Base-by-base conservation (phyloP, 2,329 filamentous ascomycete species). In the Phaeomoniella chlamydospora region DNA sequence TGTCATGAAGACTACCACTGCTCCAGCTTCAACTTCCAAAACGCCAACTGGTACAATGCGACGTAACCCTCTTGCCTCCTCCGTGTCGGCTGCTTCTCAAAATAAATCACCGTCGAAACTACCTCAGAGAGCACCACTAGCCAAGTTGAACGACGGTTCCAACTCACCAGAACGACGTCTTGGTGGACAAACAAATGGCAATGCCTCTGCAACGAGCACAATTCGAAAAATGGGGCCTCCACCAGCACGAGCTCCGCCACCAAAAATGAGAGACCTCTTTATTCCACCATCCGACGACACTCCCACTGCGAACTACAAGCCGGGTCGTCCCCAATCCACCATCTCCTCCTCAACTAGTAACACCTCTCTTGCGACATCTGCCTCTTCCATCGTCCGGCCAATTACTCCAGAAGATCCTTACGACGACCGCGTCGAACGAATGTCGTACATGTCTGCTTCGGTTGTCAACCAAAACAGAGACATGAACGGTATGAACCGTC, bases 191-290 rank as follows among this genome's bases (percentile, higher is more conserved):
- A 6, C 22, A 6, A 26, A 26, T 26, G n/a, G 22, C 22, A 26
- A 26, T n/a, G 22, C 22, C 5, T 44, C 47, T 15, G 46, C 47
- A 16, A 40, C 60, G 55, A 37, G 59, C 57, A 44, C 61, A 33
- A 41, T 58, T 30, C 50, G 56, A 15, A 59, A 57, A 41, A 60
- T 62, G 56, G 71, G 68, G 16, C 70, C 72, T 35, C 72, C 72
- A 26, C n/a, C 22, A 6, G n/a, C 9, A 50, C 68, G 76, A 42
- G 78, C 78, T 2, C 84, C 85, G 22, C 87, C 87, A 10, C 88
- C 88, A 34, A 90, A 86, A 56, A 94, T 96, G 86, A 77, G 88
- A 44, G 85, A 92, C 30, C 67, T 94, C 18, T 74, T 75, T 43
- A 57, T 65, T 5, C 70, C 72, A 33, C 65, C 69, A 3, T 62